Base-by-base conservation (phyloP, 2,329 filamentous ascomycete genomes). In the Microsporum canis region DNA sequence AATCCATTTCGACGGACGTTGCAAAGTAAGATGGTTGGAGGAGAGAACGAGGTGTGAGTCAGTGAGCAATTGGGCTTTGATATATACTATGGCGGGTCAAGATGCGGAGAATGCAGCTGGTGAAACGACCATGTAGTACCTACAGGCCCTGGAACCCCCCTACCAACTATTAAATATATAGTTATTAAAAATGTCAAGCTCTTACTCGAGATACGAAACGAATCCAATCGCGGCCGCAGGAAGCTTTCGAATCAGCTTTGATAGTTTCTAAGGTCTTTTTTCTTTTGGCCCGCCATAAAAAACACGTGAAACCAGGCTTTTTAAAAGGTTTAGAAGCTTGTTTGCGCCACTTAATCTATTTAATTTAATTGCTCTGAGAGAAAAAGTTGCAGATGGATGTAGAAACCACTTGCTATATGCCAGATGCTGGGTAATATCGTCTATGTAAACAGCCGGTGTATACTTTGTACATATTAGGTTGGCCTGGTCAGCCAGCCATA, bases 1-100 rank as follows among this genome's bases (percentile, higher is more conserved):
- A 77, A 79, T 84, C 82, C 82, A 84, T 84, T 53, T 23, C 31
- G 17, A 53, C 3, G 29, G 29, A 33, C 3, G 4, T 12, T 33
- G 12, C 1, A 4, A 27, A 5, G 45, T 23, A 17, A 51, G 17
- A 51, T 4, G 12, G 7, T 5, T 8, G 27, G 27, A 33, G 3
- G 23, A 29, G 47, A 12, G 10, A 31, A 31, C 8, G 12, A n/a
- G 12, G 12, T 3, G 49, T 34, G 31, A 53, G 49, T 34, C 31
- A 53, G 49, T 14, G 27, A 31, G n/a, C 31, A 33, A 14, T 31
- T 53, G 49, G 29, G 27, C 1, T 5, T n/a, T 43, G 39, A 43
- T 43, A 43, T 36, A 36, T 23, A 43, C 6, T n/a, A 8, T 51
- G n/a, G 10, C 23, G 6, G 45, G 23, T 10, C 8, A 31, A 31